Percentiles rank a stretch among this genome's conserved stretches.
Evolutionary conservation across 805 yeast species (phyloP).

Genomic region (Saccharomycopsis capsularis): DNA sequence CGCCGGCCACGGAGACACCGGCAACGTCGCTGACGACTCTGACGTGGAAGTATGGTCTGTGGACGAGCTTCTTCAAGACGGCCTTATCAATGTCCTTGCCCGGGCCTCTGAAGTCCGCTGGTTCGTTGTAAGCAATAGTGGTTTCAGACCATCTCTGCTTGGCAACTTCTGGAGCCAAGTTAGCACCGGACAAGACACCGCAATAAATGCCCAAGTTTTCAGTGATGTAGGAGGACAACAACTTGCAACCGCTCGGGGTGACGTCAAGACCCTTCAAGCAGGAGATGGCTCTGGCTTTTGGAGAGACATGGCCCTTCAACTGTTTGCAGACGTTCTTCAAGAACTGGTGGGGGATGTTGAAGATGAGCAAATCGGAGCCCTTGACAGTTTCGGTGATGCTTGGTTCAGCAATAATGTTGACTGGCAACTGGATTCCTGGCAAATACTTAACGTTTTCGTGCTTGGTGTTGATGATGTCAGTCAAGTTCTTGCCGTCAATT

Average conservation of each 20-base stretch:
- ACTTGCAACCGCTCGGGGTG: conserved; percentile 72
- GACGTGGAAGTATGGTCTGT: conserved; percentile 97
- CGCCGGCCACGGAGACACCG: conserved; percentile 95
- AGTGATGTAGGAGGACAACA: conserved; percentile 72
- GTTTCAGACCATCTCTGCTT: conserved; percentile 95
- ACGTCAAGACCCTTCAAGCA: conserved; percentile 96
- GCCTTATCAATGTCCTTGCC: conserved; percentile 68
- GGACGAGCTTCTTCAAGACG: conserved; percentile 78
- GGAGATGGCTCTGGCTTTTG: conserved; percentile 78
- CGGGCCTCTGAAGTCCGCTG: conserved; percentile 58
- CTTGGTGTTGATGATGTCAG: conserved; percentile 81
- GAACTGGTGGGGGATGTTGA: conserved; percentile 97
- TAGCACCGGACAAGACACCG: conserved; percentile 97
- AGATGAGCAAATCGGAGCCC: conserved; percentile 80
- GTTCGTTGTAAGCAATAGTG: conserved; percentile 82
- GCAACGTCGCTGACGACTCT: conserved; percentile 87
- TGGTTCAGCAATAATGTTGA: conserved; percentile 84
- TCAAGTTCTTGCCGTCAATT: conserved; percentile 68
- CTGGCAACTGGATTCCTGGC: conserved; percentile 82
- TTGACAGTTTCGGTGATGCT: conserved; percentile 66
- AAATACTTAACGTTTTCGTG: conserved; percentile 95
- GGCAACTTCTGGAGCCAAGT: conserved; percentile 96
- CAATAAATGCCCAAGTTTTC: conserved; percentile 80
- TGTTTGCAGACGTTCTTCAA: conserved; percentile 69
- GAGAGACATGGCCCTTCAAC: conserved; percentile 67